Conservation (phyloP, 1,284 basidiomycete genomes). For the Hemileia vastatrix region DNA sequence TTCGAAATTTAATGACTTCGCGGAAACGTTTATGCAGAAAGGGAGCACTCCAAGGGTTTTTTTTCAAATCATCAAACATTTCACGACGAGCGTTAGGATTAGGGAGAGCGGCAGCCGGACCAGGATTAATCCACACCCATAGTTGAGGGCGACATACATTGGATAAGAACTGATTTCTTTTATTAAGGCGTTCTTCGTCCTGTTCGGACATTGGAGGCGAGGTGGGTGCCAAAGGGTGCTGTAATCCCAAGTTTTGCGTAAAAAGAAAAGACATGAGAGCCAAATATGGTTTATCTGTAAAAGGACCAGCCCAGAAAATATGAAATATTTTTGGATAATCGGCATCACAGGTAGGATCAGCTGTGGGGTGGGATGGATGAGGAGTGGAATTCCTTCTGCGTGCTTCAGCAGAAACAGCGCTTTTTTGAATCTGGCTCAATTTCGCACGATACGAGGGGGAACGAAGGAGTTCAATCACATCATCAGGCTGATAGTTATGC, state of each 20-base stretch:
- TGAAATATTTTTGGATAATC: slow-evolving; percentile 65
- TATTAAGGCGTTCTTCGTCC: slow-evolving; percentile 11
- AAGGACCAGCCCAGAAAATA: slow-evolving; percentile 75
- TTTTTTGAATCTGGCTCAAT: slow-evolving; percentile 24
- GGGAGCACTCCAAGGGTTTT: slow-evolving; percentile 72
- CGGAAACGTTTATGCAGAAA: slow-evolving; percentile 70
- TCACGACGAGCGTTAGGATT: slow-evolving; percentile 61
- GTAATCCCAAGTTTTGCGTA: slow-evolving; percentile 66
- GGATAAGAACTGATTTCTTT: slow-evolving; percentile 25
- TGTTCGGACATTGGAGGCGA: slow-evolving; percentile 23
- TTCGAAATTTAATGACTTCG: slow-evolving; percentile 68
- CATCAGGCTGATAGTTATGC: slow-evolving; percentile 28
- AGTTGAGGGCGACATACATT: slow-evolving; percentile 61
- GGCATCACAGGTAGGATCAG: slow-evolving; percentile 54
- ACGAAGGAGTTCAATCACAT: slow-evolving; percentile 25
- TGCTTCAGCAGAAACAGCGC: slow-evolving; percentile 11
- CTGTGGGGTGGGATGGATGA: slow-evolving; percentile 38
- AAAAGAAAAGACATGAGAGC: slow-evolving; percentile 67
- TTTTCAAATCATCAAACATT: slow-evolving; percentile 58
- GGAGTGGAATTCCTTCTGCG: slow-evolving; percentile 33
- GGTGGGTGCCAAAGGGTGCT: slow-evolving; percentile 45
- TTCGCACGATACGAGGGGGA: slow-evolving; percentile 24
- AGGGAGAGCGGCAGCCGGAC: slow-evolving; percentile 57
- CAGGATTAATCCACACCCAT: slow-evolving; percentile 79
- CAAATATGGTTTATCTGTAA: slow-evolving; percentile 73